Evolutionary conservation across 164 flowering plant genomes (phyloP).

Genomic region (Cinnamomum chago): DNA sequence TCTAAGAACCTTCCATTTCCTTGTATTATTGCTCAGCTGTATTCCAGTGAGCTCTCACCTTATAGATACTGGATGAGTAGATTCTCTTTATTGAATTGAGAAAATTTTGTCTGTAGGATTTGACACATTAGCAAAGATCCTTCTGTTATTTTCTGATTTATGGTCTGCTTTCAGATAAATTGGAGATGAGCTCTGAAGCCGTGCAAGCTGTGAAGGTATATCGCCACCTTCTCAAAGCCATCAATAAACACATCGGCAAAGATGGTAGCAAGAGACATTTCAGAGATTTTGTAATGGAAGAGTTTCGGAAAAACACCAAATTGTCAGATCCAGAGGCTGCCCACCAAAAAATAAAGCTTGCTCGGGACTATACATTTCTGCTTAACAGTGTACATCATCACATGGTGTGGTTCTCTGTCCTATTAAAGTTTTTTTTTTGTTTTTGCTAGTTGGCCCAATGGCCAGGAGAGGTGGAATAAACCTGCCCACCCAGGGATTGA

Average conservation of each 20-base stretch:
- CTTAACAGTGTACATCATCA: slow-evolving; percentile 90
- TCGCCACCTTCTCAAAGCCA: slow-evolving; percentile 58
- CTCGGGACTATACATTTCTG: slow-evolving; percentile 58
- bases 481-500: no score
- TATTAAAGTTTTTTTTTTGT: background rate
- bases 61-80: no score
- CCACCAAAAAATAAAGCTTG: slow-evolving; percentile 56
- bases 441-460: background rate
- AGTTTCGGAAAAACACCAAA: slow-evolving; percentile 48
- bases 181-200: slow-evolving; percentile 31
- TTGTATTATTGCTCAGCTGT: no score
- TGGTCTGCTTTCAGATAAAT: background rate
- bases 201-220: slow-evolving; percentile 44
- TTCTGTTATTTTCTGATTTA: no score
- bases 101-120: no score
- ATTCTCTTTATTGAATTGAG: no score
- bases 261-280: slow-evolving; percentile 70
- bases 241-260: slow-evolving; percentile 58
- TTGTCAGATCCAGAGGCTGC: slow-evolving; percentile 26
- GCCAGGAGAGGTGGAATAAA: background rate
- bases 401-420: slow-evolving; percentile 38
- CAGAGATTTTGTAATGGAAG: slow-evolving; percentile 50
- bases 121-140: no score
- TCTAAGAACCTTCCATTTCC: no score
- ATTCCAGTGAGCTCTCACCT: no score